phyloP scores from a whole-genome alignment of 257 asterid genomes.

The Petrea volubilis region DNA sequence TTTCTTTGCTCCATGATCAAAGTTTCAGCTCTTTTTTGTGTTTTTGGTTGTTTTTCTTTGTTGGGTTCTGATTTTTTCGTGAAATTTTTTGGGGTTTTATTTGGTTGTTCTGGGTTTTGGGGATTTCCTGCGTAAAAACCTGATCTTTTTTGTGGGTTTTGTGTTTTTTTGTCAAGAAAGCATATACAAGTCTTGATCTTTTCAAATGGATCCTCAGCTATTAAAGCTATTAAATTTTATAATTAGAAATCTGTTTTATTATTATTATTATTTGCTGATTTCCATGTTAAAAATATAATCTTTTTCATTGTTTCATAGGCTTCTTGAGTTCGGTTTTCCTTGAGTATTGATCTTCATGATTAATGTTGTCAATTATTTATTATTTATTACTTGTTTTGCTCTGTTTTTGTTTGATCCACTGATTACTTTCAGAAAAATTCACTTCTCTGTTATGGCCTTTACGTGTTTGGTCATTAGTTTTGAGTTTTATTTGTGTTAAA shows the following conservation, averaged over 20 bases:
- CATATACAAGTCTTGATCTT: not conserved
- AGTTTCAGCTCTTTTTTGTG: not conserved
- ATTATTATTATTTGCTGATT: not conserved
- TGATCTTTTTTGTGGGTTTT: constrained; percentile 11
- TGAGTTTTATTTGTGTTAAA: no score
- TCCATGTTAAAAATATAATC: not conserved
- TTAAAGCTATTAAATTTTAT: not conserved
- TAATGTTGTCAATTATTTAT: not conserved
- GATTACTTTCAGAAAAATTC: not conserved
- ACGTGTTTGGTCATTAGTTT: no score
- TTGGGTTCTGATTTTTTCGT: not conserved
- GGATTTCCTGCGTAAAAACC: constrained; percentile 9
- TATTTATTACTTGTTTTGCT: no score
- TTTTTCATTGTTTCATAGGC: not conserved
- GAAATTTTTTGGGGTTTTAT: not conserved
- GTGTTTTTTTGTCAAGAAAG: not conserved
- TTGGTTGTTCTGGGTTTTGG: not conserved
- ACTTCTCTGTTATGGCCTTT: no score
- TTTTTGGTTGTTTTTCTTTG: not conserved
- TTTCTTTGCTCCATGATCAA: not conserved
- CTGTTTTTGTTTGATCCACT: not conserved
- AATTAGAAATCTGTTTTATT: not conserved
- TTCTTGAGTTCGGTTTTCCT: not conserved
- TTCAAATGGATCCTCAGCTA: not conserved
- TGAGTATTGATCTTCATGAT: constrained; percentile 7